phyloP scores from a whole-genome alignment of 2,329 filamentous ascomycete genomes.

The Meredithiella fracta region DNA sequence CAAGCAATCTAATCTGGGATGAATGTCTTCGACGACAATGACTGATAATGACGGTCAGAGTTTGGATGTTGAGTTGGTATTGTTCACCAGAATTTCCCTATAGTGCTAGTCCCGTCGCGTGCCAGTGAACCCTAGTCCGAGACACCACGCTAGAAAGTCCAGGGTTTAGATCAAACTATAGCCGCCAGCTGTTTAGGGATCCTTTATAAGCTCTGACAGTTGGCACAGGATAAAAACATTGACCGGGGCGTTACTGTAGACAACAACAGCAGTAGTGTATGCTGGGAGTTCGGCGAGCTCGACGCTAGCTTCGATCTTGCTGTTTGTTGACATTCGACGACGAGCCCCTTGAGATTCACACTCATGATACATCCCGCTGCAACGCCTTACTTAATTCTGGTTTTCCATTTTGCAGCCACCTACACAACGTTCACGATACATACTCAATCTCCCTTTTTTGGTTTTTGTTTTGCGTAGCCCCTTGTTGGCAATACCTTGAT shows the following conservation, averaged over 20 bases:
- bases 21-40: too few relatives aligned
- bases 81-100: too few relatives aligned
- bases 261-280: constrained; percentile 8
- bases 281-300: neutral
- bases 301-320: neutral
- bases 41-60: too few relatives aligned
- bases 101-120: neutral
- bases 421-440: neutral
- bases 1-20: too few relatives aligned
- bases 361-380: too few relatives aligned
- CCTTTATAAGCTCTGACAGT: neutral
- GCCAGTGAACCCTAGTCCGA: neutral
- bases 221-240: constrained; percentile 21
- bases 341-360: neutral
- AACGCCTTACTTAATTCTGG: neutral
- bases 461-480: neutral
- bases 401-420: neutral
- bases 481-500: neutral
- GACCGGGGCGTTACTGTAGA: constrained; percentile 11
- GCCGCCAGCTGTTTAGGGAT: neutral
- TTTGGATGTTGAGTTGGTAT: too few relatives aligned
- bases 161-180: too few relatives aligned
- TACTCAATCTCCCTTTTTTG: neutral
- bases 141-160: too few relatives aligned
- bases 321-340: neutral